A percentile compares a stretch with the other conserved stretches of the same genome.
phyloP scores from a whole-genome alignment of 495 filamentous ascomycete species.

The Hyphodiscus hymeniophilus region DNA sequence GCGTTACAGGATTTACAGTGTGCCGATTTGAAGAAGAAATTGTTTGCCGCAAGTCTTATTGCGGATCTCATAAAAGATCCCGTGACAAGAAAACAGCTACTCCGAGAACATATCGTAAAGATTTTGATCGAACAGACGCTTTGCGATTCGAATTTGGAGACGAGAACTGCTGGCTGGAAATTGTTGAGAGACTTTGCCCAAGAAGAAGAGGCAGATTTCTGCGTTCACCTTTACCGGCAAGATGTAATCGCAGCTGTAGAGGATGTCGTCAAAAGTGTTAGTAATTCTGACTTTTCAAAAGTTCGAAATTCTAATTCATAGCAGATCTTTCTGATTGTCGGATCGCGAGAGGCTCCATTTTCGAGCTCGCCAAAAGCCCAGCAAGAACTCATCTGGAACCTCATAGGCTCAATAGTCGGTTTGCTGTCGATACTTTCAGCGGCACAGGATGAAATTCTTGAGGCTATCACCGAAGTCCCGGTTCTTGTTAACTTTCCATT shows the following conservation, averaged over 20 bases:
- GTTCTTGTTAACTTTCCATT: slow-evolving; percentile 43
- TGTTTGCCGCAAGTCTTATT: slow-evolving; percentile 43
- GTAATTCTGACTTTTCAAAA: neutral
- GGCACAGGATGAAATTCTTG: slow-evolving; percentile 44
- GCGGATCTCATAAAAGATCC: slow-evolving; percentile 50
- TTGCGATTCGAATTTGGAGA: slow-evolving; percentile 47
- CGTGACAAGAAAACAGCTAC: slow-evolving; percentile 47
- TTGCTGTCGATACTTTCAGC: slow-evolving; percentile 38
- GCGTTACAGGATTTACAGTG: slow-evolving; percentile 47
- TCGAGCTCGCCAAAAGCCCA: slow-evolving; percentile 37
- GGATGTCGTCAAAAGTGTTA: slow-evolving; percentile 40
- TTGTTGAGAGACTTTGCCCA: slow-evolving; percentile 48
- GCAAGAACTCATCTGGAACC: slow-evolving; percentile 39
- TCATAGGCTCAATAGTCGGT: slow-evolving; percentile 35
- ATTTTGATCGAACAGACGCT: slow-evolving; percentile 52
- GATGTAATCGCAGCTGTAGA: slow-evolving; percentile 48
- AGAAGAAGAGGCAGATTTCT: slow-evolving; percentile 53
- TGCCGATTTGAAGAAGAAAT: slow-evolving; percentile 42
- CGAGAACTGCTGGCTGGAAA: slow-evolving; percentile 50
- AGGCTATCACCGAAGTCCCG: slow-evolving; percentile 36
- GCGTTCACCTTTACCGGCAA: slow-evolving; percentile 49
- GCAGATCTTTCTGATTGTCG: slow-evolving; percentile 37
- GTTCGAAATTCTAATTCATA: neutral
- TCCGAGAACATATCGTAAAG: slow-evolving; percentile 52
- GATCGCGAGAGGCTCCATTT: slow-evolving; percentile 28